These are phyloP conservation scores for Pseudocercospora musae DNA, from an alignment of 2,329 filamentous ascomycete species.

Conservation along the genomic window DNA sequence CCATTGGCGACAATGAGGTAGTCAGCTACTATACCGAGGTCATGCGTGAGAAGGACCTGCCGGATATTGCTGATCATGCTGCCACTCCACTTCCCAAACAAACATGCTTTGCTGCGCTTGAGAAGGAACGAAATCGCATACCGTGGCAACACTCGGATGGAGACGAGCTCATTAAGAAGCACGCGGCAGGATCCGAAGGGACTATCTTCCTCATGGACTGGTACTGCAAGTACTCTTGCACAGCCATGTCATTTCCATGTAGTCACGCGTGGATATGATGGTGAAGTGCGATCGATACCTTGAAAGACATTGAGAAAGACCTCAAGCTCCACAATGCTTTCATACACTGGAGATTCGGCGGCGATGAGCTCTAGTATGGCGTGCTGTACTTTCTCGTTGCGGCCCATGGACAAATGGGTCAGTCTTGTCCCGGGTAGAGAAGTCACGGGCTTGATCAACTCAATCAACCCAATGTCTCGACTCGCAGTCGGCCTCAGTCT, in stretches of 20 bases:
- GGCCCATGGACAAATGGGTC: conserved; percentile 55
- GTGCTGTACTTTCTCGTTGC: conserved; percentile 55
- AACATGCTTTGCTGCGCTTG: conserved; percentile 46
- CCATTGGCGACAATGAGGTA: conserved; percentile 50
- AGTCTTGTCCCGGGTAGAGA: conserved; percentile 45
- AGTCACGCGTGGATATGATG: conserved; percentile 58
- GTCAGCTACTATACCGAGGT: conserved; percentile 47
- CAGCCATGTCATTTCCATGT: conserved; percentile 50
- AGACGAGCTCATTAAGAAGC: conserved; percentile 48
- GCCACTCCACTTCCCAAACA: conserved; percentile 48
- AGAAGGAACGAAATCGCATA: conserved; percentile 43
- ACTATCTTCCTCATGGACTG: conserved; percentile 55
- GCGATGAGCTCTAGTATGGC: conserved; percentile 53
- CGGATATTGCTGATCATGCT: conserved; percentile 48
- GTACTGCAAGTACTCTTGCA: conserved; percentile 49
- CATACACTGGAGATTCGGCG: conserved; percentile 57
- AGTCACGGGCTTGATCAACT: conserved; percentile 38
- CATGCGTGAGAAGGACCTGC: conserved; percentile 39
- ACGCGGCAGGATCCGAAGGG: conserved; percentile 52
- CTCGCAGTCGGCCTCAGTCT: conserved; percentile 55
- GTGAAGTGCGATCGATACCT: conserved; percentile 53
- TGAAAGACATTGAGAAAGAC: conserved; percentile 54
- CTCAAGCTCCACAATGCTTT: conserved; percentile 56
- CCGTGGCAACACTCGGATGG: conserved; percentile 44
- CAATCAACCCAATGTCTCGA: conserved; percentile 39